Percentiles rank a stretch among this genome's conserved stretches.
phyloP scores from a whole-genome alignment of 1,284 basidiomycete genomes.

The Moniliophthora roreri region DNA sequence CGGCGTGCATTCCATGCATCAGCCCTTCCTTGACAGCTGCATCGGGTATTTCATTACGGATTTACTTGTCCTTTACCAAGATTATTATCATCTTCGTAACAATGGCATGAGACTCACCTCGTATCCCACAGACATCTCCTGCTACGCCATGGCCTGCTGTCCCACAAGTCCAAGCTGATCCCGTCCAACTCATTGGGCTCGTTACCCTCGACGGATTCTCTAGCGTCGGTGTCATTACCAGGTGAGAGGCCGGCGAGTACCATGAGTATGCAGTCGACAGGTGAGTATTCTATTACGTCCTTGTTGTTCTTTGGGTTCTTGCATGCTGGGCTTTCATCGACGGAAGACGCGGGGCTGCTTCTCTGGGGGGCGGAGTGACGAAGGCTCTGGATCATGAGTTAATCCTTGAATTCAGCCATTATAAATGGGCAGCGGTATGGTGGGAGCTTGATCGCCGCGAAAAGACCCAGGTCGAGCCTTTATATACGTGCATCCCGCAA shows the following conservation, averaged over 20 bases:
- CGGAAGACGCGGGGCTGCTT: not conserved
- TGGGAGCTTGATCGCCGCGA: not conserved
- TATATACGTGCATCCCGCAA: too few species aligned
- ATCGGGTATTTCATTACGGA: too few species aligned
- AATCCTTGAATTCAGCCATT: not conserved
- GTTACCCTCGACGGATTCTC: constrained; percentile 20
- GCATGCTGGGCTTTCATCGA: not conserved
- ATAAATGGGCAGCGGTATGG: not conserved
- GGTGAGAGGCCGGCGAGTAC: constrained; percentile 37
- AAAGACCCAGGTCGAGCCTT: too few species aligned
- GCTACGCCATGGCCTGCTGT: constrained; percentile 72
- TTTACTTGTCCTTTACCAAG: too few species aligned
- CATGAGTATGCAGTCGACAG: constrained; percentile 35
- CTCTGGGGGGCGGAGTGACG: not conserved
- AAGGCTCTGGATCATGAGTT: too few species aligned
- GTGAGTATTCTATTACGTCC: constrained; percentile 26
- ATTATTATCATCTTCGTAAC: too few species aligned
- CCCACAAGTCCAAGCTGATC: constrained; percentile 70
- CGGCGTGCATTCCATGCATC: too few species aligned
- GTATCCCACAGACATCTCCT: constrained; percentile 57
- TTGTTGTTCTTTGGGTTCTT: not conserved
- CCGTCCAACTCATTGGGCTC: constrained; percentile 30
- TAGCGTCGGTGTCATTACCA: constrained; percentile 2
- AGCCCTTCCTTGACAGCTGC: too few species aligned
- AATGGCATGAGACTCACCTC: not conserved